Percentiles rank a stretch among this genome's conserved stretches.
Evolutionary conservation across 768 basidiomycete genomes (phyloP).

Genomic region (Pleurotus citrinopileatus): DNA sequence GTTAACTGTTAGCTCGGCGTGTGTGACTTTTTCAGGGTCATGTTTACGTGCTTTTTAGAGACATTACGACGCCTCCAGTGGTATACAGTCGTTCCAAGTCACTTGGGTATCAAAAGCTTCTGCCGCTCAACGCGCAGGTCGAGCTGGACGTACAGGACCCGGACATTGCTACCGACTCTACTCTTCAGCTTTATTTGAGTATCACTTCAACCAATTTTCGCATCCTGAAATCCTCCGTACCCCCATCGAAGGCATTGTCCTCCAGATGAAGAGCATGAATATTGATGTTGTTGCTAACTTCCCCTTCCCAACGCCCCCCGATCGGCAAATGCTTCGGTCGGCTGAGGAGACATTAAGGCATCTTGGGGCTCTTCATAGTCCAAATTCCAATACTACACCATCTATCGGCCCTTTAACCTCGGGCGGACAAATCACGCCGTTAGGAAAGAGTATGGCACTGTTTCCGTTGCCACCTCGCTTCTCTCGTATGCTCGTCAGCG

Average conservation of each 20-base stretch:
- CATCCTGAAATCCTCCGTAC: slow-evolving; percentile 92
- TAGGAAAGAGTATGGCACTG: slow-evolving; percentile 90
- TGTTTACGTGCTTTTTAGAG: slow-evolving; percentile 43
- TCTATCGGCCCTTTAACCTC: slow-evolving; percentile 20
- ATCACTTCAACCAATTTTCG: slow-evolving; percentile 85
- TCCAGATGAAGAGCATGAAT: slow-evolving; percentile 99
- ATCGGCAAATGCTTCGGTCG: slow-evolving; percentile 66
- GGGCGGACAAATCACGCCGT: slow-evolving; percentile 72
- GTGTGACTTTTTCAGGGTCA: neutral
- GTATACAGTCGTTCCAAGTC: slow-evolving; percentile 90
- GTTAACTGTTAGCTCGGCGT: slow-evolving; percentile 7
- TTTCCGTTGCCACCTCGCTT: slow-evolving; percentile 95
- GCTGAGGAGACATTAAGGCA: slow-evolving; percentile 80
- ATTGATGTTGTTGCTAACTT: slow-evolving; percentile 96
- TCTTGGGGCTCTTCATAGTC: slow-evolving; percentile 72
- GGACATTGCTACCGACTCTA: slow-evolving; percentile 98
- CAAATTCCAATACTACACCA: slow-evolving; percentile 17
- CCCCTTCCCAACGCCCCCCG: slow-evolving; percentile 96
- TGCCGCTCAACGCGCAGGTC: slow-evolving; percentile 90
- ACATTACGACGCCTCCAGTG: slow-evolving; percentile 73
- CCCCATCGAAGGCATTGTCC: slow-evolving; percentile 94
- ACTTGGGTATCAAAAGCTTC: slow-evolving; percentile 96
- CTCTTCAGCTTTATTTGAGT: slow-evolving; percentile 92
- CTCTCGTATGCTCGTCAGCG: slow-evolving; percentile 93
- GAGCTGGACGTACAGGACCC: slow-evolving; percentile 96